Conservation (phyloP, 345 rosid species). For the Laguncularia racemosa region DNA sequence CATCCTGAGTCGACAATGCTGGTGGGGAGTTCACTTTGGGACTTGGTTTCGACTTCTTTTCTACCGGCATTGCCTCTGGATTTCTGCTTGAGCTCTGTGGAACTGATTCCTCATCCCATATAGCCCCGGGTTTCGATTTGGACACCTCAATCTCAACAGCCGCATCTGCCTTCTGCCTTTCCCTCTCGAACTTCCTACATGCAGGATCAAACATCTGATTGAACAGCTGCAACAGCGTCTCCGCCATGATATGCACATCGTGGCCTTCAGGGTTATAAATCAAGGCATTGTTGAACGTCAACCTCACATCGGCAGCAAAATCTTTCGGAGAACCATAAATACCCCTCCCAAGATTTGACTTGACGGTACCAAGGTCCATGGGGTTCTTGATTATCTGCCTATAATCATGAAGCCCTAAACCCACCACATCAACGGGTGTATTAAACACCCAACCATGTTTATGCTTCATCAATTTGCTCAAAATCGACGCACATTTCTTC, state of each 20-base stretch:
- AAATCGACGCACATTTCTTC: conserved; percentile 28
- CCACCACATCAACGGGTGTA: conserved; percentile 36
- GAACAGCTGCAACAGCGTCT: conserved; percentile 19
- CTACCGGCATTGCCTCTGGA: conserved; percentile 4
- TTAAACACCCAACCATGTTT: conserved; percentile 38
- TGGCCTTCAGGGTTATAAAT: conserved; percentile 38
- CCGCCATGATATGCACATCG: conserved; percentile 37
- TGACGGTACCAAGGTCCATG: conserved; percentile 55
- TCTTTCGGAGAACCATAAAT: conserved; percentile 26
- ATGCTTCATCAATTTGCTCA: conserved; percentile 41
- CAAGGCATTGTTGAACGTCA: conserved; percentile 53
- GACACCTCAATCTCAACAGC: not conserved
- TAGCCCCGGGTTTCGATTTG: not conserved
- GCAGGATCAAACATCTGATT: conserved; percentile 24
- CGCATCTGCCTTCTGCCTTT: conserved; percentile 6
- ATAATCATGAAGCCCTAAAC: conserved; percentile 36
- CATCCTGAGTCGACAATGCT: conserved; percentile 8
- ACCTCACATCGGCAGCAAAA: conserved; percentile 39
- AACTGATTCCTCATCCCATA: conserved; percentile 12
- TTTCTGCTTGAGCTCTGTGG: conserved; percentile 9
- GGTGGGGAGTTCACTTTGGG: conserved; percentile 5
- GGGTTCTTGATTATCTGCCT: conserved; percentile 35
- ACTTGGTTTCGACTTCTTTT: conserved; percentile 4
- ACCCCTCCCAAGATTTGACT: conserved; percentile 20
- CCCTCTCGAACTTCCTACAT: conserved; percentile 15